phyloP scores from a whole-genome alignment of 352 stramenopile species.

The Globisporangium echinulatum region DNA sequence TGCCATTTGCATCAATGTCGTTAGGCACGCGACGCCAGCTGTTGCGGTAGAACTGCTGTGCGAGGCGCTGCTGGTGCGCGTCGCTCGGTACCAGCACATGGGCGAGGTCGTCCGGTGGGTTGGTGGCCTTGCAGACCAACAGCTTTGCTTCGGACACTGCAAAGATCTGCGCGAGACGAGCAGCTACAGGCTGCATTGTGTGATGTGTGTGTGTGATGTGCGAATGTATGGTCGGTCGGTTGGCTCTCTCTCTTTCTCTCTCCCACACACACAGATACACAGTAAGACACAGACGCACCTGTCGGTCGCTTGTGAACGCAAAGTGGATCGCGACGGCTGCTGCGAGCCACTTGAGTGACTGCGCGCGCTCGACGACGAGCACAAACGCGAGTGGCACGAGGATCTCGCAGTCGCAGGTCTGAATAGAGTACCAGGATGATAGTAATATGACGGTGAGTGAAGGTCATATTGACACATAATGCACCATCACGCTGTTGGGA shows the following conservation, averaged over 20 bases:
- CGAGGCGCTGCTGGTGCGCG: conserved; percentile 23
- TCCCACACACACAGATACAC: too few relatives aligned
- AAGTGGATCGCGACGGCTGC: conserved; percentile 45
- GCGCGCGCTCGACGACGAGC: conserved; percentile 36
- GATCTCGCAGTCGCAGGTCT: conserved; percentile 32
- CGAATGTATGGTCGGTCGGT: too few relatives aligned
- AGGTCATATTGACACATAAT: too few relatives aligned
- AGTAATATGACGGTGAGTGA: too few relatives aligned
- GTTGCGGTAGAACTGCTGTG: conserved; percentile 43
- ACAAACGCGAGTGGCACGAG: conserved; percentile 53
- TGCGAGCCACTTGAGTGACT: conserved; percentile 60
- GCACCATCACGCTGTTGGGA: too few relatives aligned
- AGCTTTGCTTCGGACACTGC: conserved; percentile 3
- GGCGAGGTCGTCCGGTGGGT: conserved; percentile 17
- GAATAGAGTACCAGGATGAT: neutral
- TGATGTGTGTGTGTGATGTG: neutral
- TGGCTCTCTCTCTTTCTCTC: neutral
- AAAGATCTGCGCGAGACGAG: conserved; percentile 19
- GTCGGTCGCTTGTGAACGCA: conserved; percentile 24
- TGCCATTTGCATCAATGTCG: neutral
- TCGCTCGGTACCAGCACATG: conserved; percentile 31
- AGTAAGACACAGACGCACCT: conserved; percentile 8
- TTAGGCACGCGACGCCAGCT: conserved; percentile 23
- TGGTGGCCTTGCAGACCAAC: neutral
- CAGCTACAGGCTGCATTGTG: conserved; percentile 6